These are phyloP conservation scores for Westerdykella sp. DNA, from an alignment of 2,329 filamentous ascomycete genomes.

Conservation along the genomic window DNA sequence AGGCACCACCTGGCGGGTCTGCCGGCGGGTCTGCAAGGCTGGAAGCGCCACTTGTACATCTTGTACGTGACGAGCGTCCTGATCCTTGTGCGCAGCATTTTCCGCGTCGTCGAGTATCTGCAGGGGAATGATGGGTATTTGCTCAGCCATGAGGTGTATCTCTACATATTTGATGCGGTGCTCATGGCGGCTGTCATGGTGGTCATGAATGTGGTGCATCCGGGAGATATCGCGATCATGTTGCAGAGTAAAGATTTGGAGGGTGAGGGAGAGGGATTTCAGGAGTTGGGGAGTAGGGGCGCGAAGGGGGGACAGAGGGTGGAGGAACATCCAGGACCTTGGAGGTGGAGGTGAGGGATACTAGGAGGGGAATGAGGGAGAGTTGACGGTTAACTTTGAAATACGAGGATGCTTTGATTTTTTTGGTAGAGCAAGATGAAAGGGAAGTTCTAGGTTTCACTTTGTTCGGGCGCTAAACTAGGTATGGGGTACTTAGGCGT, in stretches of 20 bases:
- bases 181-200: constrained; percentile 40
- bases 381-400: too few species aligned
- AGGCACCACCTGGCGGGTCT: constrained; percentile 7
- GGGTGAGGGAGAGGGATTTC: too few species aligned
- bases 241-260: constrained; percentile 1
- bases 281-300: too few species aligned
- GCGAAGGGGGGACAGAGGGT: not conserved
- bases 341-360: not conserved
- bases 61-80: constrained; percentile 42
- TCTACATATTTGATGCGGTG: constrained; percentile 43
- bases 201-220: constrained; percentile 34
- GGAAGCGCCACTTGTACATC: constrained; percentile 33
- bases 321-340: not conserved
- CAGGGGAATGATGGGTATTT: constrained; percentile 42
- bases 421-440: too few species aligned
- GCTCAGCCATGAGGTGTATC: constrained; percentile 37
- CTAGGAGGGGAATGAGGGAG: not conserved
- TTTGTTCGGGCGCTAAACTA: too few species aligned
- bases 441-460: too few species aligned
- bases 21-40: not conserved
- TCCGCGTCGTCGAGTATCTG: constrained; percentile 45
- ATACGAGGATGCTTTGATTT: too few species aligned
- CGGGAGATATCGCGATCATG: constrained; percentile 19
- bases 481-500: too few species aligned
- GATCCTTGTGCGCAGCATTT: constrained; percentile 46